phyloP scores from a whole-genome alignment of 2,329 filamentous ascomycete species.

The Huntiella decipiens region DNA sequence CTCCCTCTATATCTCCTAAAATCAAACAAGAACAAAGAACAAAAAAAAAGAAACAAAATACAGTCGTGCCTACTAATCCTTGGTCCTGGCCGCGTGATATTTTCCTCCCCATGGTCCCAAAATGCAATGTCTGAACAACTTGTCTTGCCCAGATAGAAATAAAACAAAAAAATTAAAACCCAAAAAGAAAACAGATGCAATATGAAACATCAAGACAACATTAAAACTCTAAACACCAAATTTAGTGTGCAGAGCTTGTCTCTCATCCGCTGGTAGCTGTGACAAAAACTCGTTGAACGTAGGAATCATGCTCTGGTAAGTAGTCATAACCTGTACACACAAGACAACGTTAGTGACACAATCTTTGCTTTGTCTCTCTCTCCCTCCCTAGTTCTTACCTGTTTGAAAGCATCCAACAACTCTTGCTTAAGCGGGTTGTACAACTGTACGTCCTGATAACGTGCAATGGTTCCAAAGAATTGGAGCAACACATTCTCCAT shows the following conservation, averaged over 20 bases:
- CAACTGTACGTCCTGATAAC: conserved; percentile 47
- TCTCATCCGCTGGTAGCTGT: conserved; percentile 30
- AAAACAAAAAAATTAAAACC: neutral
- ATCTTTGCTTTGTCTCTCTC: conserved; percentile 1
- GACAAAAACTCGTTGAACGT: conserved; percentile 36
- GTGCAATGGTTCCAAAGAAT: conserved; percentile 71
- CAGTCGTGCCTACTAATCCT: neutral
- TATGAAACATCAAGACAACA: neutral
- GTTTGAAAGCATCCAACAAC: conserved; percentile 54
- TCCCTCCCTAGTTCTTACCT: conserved; percentile 31
- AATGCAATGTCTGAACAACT: conserved; percentile 2
- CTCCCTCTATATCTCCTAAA: neutral
- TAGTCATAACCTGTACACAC: conserved; percentile 27
- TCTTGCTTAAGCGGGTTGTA: conserved; percentile 43
- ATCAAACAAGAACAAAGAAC: neutral
- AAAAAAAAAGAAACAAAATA: neutral
- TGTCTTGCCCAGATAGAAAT: neutral
- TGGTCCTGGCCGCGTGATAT: conserved; percentile 3
- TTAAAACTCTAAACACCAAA: conserved; percentile 23
- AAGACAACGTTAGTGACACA: conserved; percentile 8
- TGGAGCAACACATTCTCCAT: conserved; percentile 72
- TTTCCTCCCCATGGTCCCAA: conserved; percentile 4
- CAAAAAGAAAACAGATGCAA: conserved; percentile 4
- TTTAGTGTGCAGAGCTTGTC: conserved; percentile 27
- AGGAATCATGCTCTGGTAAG: conserved; percentile 40